Evolutionary conservation across 73 alveolate species (phyloP).

Genomic region (Breviolum minutum): DNA sequence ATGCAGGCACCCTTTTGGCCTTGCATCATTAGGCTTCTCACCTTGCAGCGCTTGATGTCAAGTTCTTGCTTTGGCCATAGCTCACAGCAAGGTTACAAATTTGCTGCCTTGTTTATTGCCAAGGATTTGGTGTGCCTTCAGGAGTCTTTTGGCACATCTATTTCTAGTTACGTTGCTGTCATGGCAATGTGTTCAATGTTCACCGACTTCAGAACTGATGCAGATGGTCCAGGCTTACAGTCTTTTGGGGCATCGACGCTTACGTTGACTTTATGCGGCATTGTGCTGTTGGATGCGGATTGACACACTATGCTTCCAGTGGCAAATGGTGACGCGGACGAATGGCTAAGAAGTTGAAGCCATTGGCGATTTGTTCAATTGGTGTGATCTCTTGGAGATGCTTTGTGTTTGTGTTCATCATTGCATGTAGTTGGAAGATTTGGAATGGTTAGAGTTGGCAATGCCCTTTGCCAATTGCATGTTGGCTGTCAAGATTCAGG

Average conservation of each 20-base stretch:
- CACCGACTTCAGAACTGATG: too few relatives aligned
- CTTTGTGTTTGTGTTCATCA: neutral
- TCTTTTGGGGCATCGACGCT: constrained; percentile 50
- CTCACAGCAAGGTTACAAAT: too few relatives aligned
- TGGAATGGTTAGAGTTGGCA: neutral
- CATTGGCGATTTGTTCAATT: neutral
- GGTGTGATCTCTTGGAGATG: neutral
- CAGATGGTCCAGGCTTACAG: constrained; percentile 21
- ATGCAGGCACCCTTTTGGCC: too few relatives aligned
- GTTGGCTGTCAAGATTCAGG: neutral
- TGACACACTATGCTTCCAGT: constrained; percentile 53
- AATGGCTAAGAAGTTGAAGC: neutral
- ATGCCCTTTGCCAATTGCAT: neutral
- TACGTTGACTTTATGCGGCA: neutral
- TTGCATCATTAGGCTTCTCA: too few relatives aligned
- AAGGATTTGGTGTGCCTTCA: constrained; percentile 61
- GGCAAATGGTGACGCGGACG: constrained; percentile 34
- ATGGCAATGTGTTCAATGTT: neutral
- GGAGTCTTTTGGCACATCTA: neutral
- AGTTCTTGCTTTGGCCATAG: too few relatives aligned
- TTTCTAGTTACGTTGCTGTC: neutral
- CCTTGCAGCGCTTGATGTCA: too few relatives aligned
- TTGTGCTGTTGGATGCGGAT: neutral
- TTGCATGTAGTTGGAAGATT: neutral
- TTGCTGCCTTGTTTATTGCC: neutral